A percentile compares a stretch with the other conserved stretches of the same genome.
Evolutionary conservation across 345 rosid species (phyloP).

Genomic region (Salix koriyanagi): DNA sequence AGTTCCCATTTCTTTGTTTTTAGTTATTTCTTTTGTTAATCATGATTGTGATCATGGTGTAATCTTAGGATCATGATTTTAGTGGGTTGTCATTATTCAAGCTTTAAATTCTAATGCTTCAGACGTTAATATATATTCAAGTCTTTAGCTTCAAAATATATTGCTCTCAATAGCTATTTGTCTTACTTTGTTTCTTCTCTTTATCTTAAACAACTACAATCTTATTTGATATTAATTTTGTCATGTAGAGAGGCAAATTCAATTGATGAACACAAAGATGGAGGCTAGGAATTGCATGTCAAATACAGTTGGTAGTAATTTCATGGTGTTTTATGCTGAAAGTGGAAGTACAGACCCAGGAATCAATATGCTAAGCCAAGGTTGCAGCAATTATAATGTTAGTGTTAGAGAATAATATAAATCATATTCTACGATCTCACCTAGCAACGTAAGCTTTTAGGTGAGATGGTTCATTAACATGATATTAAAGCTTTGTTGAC

Average conservation of each 20-base stretch:
- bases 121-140: not conserved
- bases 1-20: too few species aligned
- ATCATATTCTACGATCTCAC: too few species aligned
- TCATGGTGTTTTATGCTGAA: not conserved
- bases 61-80: not conserved
- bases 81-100: not conserved
- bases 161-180: not conserved
- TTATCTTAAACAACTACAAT: not conserved
- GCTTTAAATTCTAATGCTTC: not conserved
- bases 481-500: too few species aligned
- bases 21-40: too few species aligned
- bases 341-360: conserved; percentile 19
- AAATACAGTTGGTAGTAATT: not conserved
- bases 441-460: too few species aligned
- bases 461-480: too few species aligned
- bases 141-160: not conserved
- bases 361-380: conserved; percentile 19
- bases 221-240: too few species aligned
- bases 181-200: not conserved
- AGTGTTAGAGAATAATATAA: not conserved
- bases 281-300: not conserved
- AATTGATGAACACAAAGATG: not conserved
- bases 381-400: conserved; percentile 43
- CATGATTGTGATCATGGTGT: not conserved
- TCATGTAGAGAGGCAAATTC: too few species aligned